Conservation (phyloP, 805 yeast genomes). For the Yamadazyma phyllophila region DNA sequence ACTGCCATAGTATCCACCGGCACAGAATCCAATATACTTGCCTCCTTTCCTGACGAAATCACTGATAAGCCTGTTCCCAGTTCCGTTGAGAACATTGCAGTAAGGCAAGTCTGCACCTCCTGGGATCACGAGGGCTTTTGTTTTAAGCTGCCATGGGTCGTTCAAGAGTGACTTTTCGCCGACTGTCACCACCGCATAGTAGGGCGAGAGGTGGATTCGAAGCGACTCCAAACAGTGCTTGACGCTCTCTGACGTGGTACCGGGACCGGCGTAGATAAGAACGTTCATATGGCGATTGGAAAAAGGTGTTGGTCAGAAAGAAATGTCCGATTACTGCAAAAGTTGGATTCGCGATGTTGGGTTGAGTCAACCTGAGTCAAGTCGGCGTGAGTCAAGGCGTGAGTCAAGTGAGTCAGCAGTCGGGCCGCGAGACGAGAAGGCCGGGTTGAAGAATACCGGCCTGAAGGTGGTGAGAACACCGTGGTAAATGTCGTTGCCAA, state of each 20-base stretch:
- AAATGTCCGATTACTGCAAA: neutral
- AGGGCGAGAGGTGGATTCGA: constrained; percentile 72
- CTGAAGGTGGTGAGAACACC: no score
- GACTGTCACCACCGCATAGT: constrained; percentile 80
- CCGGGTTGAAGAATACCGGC: no score
- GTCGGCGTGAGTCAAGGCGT: neutral
- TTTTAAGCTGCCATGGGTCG: constrained; percentile 88
- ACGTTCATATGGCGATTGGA: constrained; percentile 27
- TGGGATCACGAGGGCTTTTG: constrained; percentile 80
- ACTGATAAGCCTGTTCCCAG: constrained; percentile 57
- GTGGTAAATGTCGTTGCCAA: no score
- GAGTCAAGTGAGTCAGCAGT: constrained; percentile 2
- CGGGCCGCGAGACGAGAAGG: no score
- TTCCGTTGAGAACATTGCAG: constrained; percentile 69
- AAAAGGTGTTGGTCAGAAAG: no score
- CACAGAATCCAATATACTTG: constrained; percentile 80
- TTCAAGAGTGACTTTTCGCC: constrained; percentile 57
- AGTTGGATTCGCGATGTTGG: constrained; percentile 3
- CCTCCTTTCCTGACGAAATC: constrained; percentile 80
- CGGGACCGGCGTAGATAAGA: constrained; percentile 51
- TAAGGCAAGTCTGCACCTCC: constrained; percentile 97
- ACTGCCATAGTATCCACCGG: constrained; percentile 90
- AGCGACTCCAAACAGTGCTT: constrained; percentile 79
- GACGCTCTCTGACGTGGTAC: constrained; percentile 84
- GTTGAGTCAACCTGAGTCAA: constrained; percentile 3